Evolutionary conservation across 202 grass and related monocot genomes (phyloP), one percentile per base, ranked within the genome.

Genomic region (Setaria italica): DNA sequence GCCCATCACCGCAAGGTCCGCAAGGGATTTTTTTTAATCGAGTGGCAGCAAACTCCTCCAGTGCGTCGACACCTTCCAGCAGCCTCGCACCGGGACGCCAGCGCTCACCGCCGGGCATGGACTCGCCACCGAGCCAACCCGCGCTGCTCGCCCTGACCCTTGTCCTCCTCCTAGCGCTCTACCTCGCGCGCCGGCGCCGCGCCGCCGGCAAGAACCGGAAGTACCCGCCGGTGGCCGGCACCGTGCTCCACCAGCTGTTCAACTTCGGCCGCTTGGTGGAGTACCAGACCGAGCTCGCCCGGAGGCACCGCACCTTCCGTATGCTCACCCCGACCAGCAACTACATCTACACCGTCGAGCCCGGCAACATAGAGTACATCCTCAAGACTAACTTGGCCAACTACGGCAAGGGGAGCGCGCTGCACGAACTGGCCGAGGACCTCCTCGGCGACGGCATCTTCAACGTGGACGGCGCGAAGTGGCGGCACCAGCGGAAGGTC

Each of bases 391-490:
- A 95, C 66, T 92, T 93, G 41, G 67, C 71, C 30, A 93, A 95
- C 88, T 95, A 93, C 76, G 91, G 94, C 59, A 96, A 96, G 85
- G 94, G 94, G 1, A 16, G 6, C 11, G 62, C 58, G 49, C 78
- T 5, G 10, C 81, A 91, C 80, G 89, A 78, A 51, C 19, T 85
- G 8, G 0, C 78, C 70, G 86, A 79, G 72, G 91, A 96, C 49
- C 85, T 93, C 59, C 76, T 96, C 4, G 91, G 94, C 47, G 89
- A 90, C 80, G 94, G 94, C 9, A 96, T 96, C 81, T 96, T 96
- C 84, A 84, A 73, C 32, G 94, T 93, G 0, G 94, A 96, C 81
- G 94, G 84, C 48, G 85, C 78, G 47, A 89, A 72, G 81, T 96
- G 94, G 94, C 81, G 87, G 2, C 89, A 88, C 67, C 91, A 93